Evolutionary conservation across 441 rosid genomes (phyloP).

Genomic region (Erysimum pusillum): DNA sequence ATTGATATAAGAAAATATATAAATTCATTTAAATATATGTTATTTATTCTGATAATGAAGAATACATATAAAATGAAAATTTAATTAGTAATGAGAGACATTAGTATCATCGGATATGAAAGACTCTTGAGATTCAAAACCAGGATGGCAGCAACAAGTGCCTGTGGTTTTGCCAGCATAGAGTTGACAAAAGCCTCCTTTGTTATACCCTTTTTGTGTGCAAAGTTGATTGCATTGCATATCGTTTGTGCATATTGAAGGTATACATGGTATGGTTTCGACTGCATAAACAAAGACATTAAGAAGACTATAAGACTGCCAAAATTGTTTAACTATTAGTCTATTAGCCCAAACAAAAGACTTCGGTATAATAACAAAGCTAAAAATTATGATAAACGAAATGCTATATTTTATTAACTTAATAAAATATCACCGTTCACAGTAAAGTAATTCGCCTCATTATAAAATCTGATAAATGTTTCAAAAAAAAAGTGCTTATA

Average conservation of each 20-base stretch:
- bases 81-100: background rate
- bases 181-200: constrained; percentile 12
- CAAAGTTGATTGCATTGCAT: constrained; percentile 28
- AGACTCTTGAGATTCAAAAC: constrained; percentile 11
- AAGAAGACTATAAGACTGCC: background rate
- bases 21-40: constrained; percentile 7
- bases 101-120: background rate
- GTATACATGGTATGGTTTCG: background rate
- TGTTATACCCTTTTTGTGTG: background rate
- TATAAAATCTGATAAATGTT: too few relatives aligned
- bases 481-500: too few relatives aligned
- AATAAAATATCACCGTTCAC: too few relatives aligned
- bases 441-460: too few relatives aligned
- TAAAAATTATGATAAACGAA: too few relatives aligned
- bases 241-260: background rate
- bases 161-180: constrained; percentile 4
- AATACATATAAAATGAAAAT: background rate
- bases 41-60: background rate
- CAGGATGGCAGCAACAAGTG: constrained; percentile 27
- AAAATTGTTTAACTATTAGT: too few relatives aligned
- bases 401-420: too few relatives aligned
- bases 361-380: too few relatives aligned
- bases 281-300: constrained; percentile 3
- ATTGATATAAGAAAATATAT: too few relatives aligned
- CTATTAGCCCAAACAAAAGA: too few relatives aligned